These are phyloP conservation scores for Ensete ventricosum DNA, from an alignment of 176 grass and related monocot species.

Conservation along the genomic window DNA sequence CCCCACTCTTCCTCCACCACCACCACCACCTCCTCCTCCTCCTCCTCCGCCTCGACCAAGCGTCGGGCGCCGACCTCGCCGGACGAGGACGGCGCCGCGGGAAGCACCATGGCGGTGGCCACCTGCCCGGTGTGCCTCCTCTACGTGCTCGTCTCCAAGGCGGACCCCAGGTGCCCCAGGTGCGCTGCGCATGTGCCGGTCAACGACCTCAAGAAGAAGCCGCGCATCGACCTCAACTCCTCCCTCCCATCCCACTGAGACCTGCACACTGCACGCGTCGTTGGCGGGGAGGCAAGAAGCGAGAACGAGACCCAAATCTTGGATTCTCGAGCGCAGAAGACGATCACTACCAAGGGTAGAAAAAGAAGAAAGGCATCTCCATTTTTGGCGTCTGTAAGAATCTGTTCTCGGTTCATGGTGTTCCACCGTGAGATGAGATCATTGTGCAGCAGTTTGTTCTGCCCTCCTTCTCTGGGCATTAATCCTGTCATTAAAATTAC, in stretches of 20 bases:
- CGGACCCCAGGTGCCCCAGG: constrained; percentile 69
- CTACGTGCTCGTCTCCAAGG: constrained; percentile 83
- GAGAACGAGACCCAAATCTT: too few species aligned
- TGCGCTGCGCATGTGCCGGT: constrained; percentile 62
- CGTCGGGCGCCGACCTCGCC: constrained; percentile 23
- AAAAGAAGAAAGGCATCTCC: not conserved
- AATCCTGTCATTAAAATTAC: not conserved
- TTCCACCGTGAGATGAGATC: too few species aligned
- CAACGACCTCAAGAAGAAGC: constrained; percentile 33
- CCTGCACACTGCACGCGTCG: too few species aligned
- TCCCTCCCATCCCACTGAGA: constrained; percentile 7
- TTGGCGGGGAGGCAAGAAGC: too few species aligned
- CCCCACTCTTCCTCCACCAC: constrained; percentile 16
- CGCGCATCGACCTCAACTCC: constrained; percentile 50
- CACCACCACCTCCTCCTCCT: constrained; percentile 23
- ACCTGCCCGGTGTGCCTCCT: constrained; percentile 81
- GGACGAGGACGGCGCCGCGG: constrained; percentile 13
- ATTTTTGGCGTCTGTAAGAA: not conserved
- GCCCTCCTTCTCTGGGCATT: too few species aligned
- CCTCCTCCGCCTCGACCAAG: constrained; percentile 14
- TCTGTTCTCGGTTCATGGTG: too few species aligned
- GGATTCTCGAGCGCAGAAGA: not conserved
- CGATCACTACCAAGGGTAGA: not conserved
- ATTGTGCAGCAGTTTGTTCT: too few species aligned
- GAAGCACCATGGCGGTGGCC: constrained; percentile 45